These are phyloP conservation scores for Schizophyllum commune DNA, from an alignment of 1,284 basidiomycete genomes.

Conservation along the genomic window DNA sequence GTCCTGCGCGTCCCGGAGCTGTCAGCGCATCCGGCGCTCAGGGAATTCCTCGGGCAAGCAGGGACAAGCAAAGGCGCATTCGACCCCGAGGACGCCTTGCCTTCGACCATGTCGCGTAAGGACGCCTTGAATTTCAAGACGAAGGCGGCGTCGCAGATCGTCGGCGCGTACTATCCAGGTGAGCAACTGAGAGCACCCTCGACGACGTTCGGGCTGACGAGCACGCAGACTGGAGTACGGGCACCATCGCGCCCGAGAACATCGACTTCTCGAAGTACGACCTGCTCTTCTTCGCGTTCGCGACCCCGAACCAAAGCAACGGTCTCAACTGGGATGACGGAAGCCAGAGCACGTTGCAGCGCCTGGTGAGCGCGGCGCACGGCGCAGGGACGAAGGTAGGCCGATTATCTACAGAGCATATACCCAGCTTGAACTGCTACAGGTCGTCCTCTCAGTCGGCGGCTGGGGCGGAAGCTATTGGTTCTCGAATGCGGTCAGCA, in stretches of 20 bases:
- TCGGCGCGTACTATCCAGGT: slow-evolving; percentile 47
- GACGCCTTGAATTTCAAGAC: slow-evolving; percentile 25
- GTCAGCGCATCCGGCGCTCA: slow-evolving; percentile 23
- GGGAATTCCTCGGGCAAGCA: slow-evolving; percentile 30
- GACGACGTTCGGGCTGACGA: not conserved
- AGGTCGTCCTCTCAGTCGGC: not conserved
- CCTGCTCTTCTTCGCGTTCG: slow-evolving; percentile 65
- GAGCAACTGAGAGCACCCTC: not conserved
- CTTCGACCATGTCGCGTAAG: slow-evolving; percentile 36
- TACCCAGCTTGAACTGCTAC: not conserved
- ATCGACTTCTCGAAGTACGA: slow-evolving; percentile 69
- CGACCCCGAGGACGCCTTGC: slow-evolving; percentile 35
- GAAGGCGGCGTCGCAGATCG: slow-evolving; percentile 20
- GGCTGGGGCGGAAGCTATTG: slow-evolving; percentile 1
- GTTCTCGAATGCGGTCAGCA: slow-evolving; percentile 26
- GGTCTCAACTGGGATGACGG: slow-evolving; percentile 44
- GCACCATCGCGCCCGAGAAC: slow-evolving; percentile 49
- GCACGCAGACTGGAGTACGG: slow-evolving; percentile 54
- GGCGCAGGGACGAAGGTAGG: slow-evolving; percentile 38
- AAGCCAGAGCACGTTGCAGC: slow-evolving; percentile 34
- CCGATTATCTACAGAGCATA: slow-evolving; percentile 56
- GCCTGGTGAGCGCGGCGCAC: slow-evolving; percentile 43
- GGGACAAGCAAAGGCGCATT: slow-evolving; percentile 14
- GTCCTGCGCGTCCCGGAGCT: slow-evolving; percentile 29
- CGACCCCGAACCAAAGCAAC: slow-evolving; percentile 43